Evolutionary conservation across 176 grass and related monocot genomes (phyloP).

Genomic region (Thinopyrum elongatum): DNA sequence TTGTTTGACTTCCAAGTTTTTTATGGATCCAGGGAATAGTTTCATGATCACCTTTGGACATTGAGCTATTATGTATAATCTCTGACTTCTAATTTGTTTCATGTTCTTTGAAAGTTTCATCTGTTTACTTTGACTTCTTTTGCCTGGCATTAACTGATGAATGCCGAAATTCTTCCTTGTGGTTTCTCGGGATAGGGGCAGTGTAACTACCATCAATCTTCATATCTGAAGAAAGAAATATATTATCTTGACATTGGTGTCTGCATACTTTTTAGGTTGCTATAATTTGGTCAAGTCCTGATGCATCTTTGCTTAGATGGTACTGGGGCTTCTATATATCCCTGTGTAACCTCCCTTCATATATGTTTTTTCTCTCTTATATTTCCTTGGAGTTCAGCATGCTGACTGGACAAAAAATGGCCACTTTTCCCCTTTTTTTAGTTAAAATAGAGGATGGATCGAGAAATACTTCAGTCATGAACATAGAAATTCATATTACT

Average conservation of each 20-base stretch:
- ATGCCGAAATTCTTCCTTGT: neutral
- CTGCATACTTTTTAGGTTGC: neutral
- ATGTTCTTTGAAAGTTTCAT: slow-evolving; percentile 30
- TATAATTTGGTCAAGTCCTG: neutral
- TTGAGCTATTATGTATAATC: slow-evolving; percentile 26
- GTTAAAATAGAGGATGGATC: neutral
- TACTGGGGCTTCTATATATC: neutral
- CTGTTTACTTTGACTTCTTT: slow-evolving; percentile 34
- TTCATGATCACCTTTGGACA: slow-evolving; percentile 13
- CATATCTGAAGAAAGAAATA: neutral
- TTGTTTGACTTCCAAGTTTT: slow-evolving; percentile 32
- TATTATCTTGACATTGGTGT: neutral
- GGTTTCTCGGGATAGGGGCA: neutral
- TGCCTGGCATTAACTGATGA: neutral
- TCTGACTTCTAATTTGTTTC: slow-evolving; percentile 31
- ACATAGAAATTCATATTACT: neutral
- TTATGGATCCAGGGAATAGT: slow-evolving; percentile 11
- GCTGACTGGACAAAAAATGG: neutral
- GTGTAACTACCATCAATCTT: neutral
- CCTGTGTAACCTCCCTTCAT: neutral
- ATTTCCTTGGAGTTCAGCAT: neutral
- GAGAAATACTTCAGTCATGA: neutral
- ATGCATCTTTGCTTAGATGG: slow-evolving; percentile 8
- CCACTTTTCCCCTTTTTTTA: neutral
- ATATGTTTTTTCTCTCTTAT: neutral